Evolutionary conservation across 1,284 basidiomycete genomes (phyloP).

Genomic region (Papiliotrema fonsecae): DNA sequence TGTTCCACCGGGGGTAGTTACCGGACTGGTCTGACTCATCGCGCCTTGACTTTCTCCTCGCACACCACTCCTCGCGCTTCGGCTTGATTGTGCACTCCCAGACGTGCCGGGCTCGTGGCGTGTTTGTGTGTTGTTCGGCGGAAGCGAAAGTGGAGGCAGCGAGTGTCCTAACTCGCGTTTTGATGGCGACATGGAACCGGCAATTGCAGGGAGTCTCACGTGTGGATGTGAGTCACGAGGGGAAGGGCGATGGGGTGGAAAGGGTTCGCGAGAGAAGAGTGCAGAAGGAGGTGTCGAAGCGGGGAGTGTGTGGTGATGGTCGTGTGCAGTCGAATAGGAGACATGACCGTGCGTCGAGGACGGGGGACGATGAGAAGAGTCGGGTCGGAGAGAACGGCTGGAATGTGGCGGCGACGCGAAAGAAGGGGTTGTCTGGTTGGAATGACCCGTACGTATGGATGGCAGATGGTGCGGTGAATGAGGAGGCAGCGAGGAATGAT

Average conservation of each 20-base stretch:
- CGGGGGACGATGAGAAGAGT: conserved; percentile 1
- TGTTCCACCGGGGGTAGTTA: conserved; percentile 1
- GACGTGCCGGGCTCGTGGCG: background rate
- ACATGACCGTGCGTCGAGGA: background rate
- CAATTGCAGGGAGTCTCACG: no score
- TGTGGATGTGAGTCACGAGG: no score
- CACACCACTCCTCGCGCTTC: background rate
- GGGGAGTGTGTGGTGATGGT: no score
- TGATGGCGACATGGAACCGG: no score
- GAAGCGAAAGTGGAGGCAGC: background rate
- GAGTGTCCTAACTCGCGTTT: background rate
- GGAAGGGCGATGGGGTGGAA: no score
- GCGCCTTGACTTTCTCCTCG: background rate
- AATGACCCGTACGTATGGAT: no score
- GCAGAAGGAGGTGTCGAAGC: no score
- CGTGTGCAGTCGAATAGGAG: background rate
- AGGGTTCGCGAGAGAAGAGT: no score
- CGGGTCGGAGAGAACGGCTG: background rate
- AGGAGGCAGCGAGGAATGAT: conserved; percentile 11
- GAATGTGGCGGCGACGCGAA: conserved; percentile 1
- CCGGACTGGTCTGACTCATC: conserved; percentile 4
- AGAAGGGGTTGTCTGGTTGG: no score
- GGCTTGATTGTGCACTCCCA: no score
- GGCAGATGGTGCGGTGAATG: conserved; percentile 9
- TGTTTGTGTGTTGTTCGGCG: background rate